phyloP scores from a whole-genome alignment of 768 basidiomycete genomes.

The Gymnopilus dilepis region DNA sequence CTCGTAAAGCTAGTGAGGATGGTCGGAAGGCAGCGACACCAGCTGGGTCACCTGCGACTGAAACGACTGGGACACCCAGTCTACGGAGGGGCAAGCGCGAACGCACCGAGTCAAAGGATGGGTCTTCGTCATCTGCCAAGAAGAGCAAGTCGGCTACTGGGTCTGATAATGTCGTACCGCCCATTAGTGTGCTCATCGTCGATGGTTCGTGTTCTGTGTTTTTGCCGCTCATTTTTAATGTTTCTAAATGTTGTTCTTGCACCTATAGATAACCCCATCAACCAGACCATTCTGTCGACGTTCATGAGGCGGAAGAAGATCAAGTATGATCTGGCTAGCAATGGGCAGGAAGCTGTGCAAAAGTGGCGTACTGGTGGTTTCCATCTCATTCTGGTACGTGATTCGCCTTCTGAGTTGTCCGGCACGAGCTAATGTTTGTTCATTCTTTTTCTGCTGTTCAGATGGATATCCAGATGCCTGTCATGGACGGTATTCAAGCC shows the following conservation, averaged over 20 bases:
- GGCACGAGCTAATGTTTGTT: conserved; percentile 15
- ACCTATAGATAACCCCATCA: conserved; percentile 91
- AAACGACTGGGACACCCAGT: background rate
- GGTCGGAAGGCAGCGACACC: conserved; percentile 15
- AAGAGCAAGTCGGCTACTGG: conserved; percentile 48
- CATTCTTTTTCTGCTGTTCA: conserved; percentile 35
- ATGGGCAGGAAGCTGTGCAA: conserved; percentile 94
- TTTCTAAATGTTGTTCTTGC: conserved; percentile 16
- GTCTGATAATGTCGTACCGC: conserved; percentile 85
- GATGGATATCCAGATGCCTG: conserved; percentile 99
- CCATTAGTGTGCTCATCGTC: conserved; percentile 97
- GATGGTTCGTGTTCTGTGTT: conserved; percentile 68
- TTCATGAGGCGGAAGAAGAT: conserved; percentile 97
- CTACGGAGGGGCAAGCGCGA: conserved; percentile 31
- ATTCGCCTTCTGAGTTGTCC: background rate
- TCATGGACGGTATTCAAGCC: conserved; percentile 98
- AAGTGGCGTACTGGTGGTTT: conserved; percentile 94
- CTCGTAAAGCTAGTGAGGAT: conserved; percentile 22
- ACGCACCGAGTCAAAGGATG: conserved; percentile 31
- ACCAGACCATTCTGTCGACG: conserved; percentile 95
- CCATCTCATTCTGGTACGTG: conserved; percentile 90
- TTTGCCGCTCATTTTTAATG: conserved; percentile 1
- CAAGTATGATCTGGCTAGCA: conserved; percentile 91
- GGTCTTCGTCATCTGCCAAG: conserved; percentile 35
- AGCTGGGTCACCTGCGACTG: background rate